Evolutionary conservation across 2,329 filamentous ascomycete genomes (phyloP).

Genomic region (Pseudogymnoascus sp.): DNA sequence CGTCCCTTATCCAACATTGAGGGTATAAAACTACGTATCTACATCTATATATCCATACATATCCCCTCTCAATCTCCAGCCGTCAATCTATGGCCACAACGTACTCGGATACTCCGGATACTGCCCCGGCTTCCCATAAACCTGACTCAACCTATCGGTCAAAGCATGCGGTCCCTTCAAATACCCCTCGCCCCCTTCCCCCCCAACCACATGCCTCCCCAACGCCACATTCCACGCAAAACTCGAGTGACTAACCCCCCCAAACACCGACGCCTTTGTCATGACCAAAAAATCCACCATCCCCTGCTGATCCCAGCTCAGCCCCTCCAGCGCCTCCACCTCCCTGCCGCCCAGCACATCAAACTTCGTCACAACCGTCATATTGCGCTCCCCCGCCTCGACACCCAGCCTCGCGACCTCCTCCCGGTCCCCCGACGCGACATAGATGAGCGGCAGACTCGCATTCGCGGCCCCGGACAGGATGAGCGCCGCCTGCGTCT

Average conservation of each 20-base stretch:
- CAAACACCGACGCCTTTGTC: conserved; percentile 10
- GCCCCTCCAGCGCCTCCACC: not conserved
- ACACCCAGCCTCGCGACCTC: conserved; percentile 8
- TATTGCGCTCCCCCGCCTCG: conserved; percentile 6
- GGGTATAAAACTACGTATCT: not conserved
- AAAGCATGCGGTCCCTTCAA: conserved; percentile 18
- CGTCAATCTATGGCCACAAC: conserved; percentile 18
- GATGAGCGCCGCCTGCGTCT: conserved; percentile 11
- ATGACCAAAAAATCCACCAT: conserved; percentile 15
- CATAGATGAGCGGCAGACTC: conserved; percentile 12
- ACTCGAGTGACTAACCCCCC: conserved; percentile 11
- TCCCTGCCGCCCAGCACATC: conserved; percentile 9
- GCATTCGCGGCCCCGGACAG: conserved; percentile 8
- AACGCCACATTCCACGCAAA: conserved; percentile 16
- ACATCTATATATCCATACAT: not conserved
- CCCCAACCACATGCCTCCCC: conserved; percentile 17
- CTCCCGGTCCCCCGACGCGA: conserved; percentile 11
- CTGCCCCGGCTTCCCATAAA: conserved; percentile 16
- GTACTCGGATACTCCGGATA: conserved; percentile 19
- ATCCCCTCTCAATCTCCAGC: too few relatives aligned
- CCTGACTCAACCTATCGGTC: conserved; percentile 19
- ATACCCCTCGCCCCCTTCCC: conserved; percentile 8
- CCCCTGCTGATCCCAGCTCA: conserved; percentile 14
- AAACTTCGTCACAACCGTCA: conserved; percentile 11
- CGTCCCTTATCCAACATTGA: not conserved